phyloP scores from a whole-genome alignment of 768 basidiomycete genomes.

The Boletus subcaerulescens region DNA sequence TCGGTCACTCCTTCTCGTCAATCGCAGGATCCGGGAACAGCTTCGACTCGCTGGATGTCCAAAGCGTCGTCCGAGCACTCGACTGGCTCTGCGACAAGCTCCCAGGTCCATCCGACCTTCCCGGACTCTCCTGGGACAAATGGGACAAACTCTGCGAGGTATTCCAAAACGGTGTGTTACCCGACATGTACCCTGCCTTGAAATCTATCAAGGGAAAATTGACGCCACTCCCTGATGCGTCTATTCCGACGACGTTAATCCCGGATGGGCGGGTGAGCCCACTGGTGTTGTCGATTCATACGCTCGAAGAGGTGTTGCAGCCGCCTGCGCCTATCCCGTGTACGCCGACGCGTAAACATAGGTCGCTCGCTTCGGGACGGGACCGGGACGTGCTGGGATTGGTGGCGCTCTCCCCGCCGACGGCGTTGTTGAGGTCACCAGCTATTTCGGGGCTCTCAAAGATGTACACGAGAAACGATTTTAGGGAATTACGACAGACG shows the following conservation, averaged over 20 bases:
- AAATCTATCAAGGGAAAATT: conserved; percentile 34
- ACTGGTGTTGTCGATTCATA: conserved; percentile 44
- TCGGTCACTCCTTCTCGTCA: conserved; percentile 35
- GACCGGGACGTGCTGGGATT: conserved; percentile 47
- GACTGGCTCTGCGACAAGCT: conserved; percentile 53
- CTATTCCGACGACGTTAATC: conserved; percentile 30
- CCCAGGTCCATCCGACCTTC: conserved; percentile 44
- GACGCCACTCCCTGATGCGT: conserved; percentile 25
- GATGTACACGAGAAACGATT: conserved; percentile 78
- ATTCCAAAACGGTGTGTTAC: conserved; percentile 27
- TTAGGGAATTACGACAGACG: conserved; percentile 67
- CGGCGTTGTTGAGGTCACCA: conserved; percentile 65
- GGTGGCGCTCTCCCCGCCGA: conserved; percentile 66
- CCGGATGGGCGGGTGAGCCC: conserved; percentile 27
- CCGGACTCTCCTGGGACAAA: conserved; percentile 45
- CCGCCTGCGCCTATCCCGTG: conserved; percentile 40
- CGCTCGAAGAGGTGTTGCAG: conserved; percentile 48
- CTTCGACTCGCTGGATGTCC: conserved; percentile 31
- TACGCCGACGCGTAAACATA: conserved; percentile 49
- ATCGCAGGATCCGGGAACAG: conserved; percentile 27
- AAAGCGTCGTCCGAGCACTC: conserved; percentile 45
- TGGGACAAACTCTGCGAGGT: conserved; percentile 47
- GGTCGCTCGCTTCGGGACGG: conserved; percentile 24
- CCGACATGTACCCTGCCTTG: conserved; percentile 28
- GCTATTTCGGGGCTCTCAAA: conserved; percentile 78